Conservation (phyloP, 179 eudicot species). For the Spergularia azorica region DNA sequence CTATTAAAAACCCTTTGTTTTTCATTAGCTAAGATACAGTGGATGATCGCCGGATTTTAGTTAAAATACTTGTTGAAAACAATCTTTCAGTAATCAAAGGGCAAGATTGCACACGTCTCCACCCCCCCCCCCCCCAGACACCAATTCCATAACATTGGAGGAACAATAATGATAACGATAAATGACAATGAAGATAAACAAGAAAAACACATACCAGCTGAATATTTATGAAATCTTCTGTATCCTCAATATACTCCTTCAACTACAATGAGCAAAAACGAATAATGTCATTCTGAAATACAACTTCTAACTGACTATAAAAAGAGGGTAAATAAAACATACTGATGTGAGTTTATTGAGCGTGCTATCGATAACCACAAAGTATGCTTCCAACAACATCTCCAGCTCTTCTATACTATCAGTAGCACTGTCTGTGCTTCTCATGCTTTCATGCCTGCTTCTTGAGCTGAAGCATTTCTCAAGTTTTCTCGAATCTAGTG, state of each 20-base stretch:
- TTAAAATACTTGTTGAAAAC: too few species aligned
- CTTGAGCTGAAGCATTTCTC: conserved; percentile 89
- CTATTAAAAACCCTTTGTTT: too few species aligned
- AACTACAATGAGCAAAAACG: conserved; percentile 47
- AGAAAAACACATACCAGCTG: conserved; percentile 65
- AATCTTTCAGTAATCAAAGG: too few species aligned
- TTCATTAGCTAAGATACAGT: too few species aligned
- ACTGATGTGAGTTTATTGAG: conserved; percentile 96
- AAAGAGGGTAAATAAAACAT: conserved; percentile 23
- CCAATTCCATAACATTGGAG: too few species aligned
- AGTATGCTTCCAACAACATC: conserved; percentile 97
- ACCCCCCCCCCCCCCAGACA: too few species aligned
- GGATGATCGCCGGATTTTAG: too few species aligned
- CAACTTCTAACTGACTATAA: neutral
- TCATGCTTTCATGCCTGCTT: conserved; percentile 87
- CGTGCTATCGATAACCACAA: conserved; percentile 92
- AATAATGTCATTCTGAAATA: neutral
- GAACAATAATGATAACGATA: too few species aligned
- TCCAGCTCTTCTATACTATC: conserved; percentile 91
- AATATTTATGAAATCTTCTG: conserved; percentile 88
- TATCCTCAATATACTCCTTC: conserved; percentile 93
- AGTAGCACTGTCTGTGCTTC: conserved; percentile 70
- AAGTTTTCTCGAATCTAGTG: conserved; percentile 64
- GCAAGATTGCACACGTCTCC: too few species aligned
- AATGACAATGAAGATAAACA: neutral